Conservation (phyloP, 306 rosid species). For the Castanospermum australe region DNA sequence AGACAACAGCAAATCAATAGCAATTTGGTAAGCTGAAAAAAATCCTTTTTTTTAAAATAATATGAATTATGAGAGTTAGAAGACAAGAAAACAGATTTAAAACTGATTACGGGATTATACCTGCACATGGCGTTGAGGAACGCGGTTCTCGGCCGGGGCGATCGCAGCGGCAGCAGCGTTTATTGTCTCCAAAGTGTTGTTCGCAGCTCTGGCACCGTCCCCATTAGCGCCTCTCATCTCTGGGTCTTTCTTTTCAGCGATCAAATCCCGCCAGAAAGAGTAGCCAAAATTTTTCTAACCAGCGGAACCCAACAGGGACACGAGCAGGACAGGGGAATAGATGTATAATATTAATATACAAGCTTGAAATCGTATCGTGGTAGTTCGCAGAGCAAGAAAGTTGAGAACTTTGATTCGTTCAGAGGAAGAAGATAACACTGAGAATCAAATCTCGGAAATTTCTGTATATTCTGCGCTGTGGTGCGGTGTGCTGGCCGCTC, state of each 20-base stretch:
- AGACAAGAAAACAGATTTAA: too few relatives aligned
- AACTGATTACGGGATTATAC: conserved; percentile 28
- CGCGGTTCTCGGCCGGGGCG: conserved; percentile 65
- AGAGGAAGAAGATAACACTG: not conserved
- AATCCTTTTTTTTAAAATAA: not conserved
- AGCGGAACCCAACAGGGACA: not conserved
- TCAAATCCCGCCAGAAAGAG: too few relatives aligned
- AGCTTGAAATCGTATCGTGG: not conserved
- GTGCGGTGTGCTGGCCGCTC: too few relatives aligned
- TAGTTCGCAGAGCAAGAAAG: conserved; percentile 31
- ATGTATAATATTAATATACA: too few relatives aligned
- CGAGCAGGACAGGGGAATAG: not conserved
- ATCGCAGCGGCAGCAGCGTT: conserved; percentile 94
- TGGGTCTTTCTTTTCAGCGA: too few relatives aligned
- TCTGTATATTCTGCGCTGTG: too few relatives aligned
- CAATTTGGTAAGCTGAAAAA: not conserved
- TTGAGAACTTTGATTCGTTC: not conserved
- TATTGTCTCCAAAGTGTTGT: conserved; percentile 72
- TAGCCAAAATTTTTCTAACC: not conserved
- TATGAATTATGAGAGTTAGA: too few relatives aligned
- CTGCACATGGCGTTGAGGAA: conserved; percentile 59
- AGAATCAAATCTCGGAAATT: conserved; percentile 18
- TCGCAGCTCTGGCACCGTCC: conserved; percentile 41
- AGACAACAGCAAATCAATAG: not conserved
- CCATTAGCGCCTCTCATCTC: conserved; percentile 55